These are phyloP conservation scores for Picochlorum sp. DNA, from an alignment of 139 green algal species.

Conservation along the genomic window DNA sequence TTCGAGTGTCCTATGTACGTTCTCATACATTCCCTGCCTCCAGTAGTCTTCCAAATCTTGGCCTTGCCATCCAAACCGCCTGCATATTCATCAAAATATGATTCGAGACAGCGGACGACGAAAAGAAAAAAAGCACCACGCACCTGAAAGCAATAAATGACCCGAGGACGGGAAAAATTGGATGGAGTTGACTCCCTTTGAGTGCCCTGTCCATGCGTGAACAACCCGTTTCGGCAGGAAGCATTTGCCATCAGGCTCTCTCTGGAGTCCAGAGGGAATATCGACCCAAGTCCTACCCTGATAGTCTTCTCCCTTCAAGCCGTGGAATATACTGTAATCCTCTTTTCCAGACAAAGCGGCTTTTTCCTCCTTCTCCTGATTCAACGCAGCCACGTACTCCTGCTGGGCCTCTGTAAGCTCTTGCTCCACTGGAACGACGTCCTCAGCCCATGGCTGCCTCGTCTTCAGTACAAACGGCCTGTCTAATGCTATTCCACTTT, in stretches of 20 bases:
- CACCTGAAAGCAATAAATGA: conserved; percentile 82
- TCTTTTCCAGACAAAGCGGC: conserved; percentile 34
- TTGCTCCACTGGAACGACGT: conserved; percentile 36
- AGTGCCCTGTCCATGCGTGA: conserved; percentile 89
- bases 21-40: conserved; percentile 81
- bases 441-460: conserved; percentile 71
- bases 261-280: conserved; percentile 44
- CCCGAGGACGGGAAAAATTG: conserved; percentile 85
- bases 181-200: conserved; percentile 86
- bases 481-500: conserved; percentile 9
- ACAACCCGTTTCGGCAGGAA: conserved; percentile 90
- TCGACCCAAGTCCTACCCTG: conserved; percentile 67
- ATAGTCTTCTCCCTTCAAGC: conserved; percentile 70
- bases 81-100: no score
- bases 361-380: conserved; percentile 45
- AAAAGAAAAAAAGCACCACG: no score
- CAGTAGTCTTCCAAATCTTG: conserved; percentile 97
- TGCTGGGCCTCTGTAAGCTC: conserved; percentile 84
- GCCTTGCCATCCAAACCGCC: conserved; percentile 86
- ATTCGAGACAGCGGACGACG: no score
- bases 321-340: conserved; percentile 63
- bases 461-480: conserved; percentile 47
- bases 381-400: conserved; percentile 11
- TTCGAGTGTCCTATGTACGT: conserved; percentile 94
- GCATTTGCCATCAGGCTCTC: conserved; percentile 49